Conservation (phyloP, 805 yeast genomes). For the Priceomyces melissophilus region DNA sequence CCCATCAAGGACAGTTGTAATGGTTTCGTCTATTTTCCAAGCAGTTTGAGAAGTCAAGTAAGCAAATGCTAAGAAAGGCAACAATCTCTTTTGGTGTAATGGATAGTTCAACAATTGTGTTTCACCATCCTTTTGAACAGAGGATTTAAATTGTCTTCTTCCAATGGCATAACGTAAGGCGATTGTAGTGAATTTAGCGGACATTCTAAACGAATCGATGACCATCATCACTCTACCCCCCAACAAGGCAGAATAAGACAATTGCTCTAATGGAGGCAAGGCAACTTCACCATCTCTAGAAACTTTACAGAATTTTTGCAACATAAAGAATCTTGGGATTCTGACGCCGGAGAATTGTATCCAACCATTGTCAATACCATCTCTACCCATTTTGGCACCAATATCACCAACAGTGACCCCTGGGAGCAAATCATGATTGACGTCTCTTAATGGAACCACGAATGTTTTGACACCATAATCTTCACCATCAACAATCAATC, state of each 20-base stretch:
- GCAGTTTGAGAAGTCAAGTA: slow-evolving; percentile 39
- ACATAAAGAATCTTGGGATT: slow-evolving; percentile 45
- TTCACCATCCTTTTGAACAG: slow-evolving; percentile 27
- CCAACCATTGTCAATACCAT: slow-evolving; percentile 49
- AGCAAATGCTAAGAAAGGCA: slow-evolving; percentile 41
- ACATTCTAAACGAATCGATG: slow-evolving; percentile 39
- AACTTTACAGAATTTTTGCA: slow-evolving; percentile 43
- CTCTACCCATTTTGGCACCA: slow-evolving; percentile 49
- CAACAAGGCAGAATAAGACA: slow-evolving; percentile 40
- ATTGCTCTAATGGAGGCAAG: slow-evolving; percentile 45
- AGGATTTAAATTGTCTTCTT: slow-evolving; percentile 41
- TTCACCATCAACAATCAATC: slow-evolving; percentile 41
- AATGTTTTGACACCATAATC: slow-evolving; percentile 47
- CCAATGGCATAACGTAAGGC: slow-evolving; percentile 45
- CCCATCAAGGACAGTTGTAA: slow-evolving; percentile 24
- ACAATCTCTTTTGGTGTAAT: slow-evolving; percentile 43
- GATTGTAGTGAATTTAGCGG: slow-evolving; percentile 40
- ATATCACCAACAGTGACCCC: slow-evolving; percentile 46
- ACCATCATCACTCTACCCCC: slow-evolving; percentile 47
- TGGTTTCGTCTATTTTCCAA: slow-evolving; percentile 33
- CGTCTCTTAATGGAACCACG: slow-evolving; percentile 44
- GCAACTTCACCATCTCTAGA: slow-evolving; percentile 36
- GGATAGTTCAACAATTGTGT: slow-evolving; percentile 44
- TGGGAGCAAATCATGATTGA: slow-evolving; percentile 40
- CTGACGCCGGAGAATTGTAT: slow-evolving; percentile 43